Conservation (phyloP, 495 filamentous ascomycete species). For the Tuber aestivum region DNA sequence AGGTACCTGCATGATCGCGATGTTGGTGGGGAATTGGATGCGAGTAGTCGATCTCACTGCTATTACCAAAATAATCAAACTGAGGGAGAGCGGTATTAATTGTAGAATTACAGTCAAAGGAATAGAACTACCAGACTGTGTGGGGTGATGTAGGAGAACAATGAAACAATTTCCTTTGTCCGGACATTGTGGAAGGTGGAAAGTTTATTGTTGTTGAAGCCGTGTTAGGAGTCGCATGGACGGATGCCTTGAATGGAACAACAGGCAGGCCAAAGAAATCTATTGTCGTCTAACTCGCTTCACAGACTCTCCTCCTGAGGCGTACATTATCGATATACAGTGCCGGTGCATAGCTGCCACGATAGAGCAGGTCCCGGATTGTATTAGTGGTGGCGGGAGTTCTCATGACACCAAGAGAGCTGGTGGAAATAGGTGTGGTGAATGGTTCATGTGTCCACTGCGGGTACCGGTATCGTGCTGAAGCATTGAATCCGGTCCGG, state of each 20-base stretch:
- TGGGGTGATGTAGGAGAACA: background rate
- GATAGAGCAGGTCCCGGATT: background rate
- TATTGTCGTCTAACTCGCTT: background rate
- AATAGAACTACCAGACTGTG: background rate
- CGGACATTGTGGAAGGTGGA: background rate
- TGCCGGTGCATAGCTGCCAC: background rate
- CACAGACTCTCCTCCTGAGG: background rate
- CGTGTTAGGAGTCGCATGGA: background rate
- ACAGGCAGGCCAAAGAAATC: background rate
- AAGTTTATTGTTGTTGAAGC: background rate
- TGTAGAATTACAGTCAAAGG: background rate
- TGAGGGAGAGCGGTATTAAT: background rate
- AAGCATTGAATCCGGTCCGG: background rate
- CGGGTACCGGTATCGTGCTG: background rate
- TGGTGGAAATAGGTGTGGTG: background rate
- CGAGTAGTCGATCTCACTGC: background rate
- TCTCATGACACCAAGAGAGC: background rate
- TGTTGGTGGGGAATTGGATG: background rate
- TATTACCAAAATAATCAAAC: background rate
- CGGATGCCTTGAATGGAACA: background rate
- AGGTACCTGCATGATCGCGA: background rate
- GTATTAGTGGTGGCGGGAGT: background rate
- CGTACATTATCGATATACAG: background rate
- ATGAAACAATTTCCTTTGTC: slow-evolving; percentile 3
- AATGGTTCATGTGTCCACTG: background rate